Base-by-base conservation (phyloP, 345 rosid species). In the Rhodamnia rubescens region DNA sequence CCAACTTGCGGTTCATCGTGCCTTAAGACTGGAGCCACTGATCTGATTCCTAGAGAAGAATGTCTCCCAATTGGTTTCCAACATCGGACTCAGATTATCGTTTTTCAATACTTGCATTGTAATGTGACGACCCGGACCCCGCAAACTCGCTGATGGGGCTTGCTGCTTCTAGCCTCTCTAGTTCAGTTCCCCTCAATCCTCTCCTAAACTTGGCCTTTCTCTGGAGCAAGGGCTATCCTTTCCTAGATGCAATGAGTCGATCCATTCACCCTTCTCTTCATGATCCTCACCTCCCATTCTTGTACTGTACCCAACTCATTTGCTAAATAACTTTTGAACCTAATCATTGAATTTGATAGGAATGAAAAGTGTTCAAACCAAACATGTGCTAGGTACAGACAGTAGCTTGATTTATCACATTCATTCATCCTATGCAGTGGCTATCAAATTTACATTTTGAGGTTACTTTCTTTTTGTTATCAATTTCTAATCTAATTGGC, bases 201-300 rank as follows among this genome's bases (percentile, higher is more conserved):
- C 42, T 59, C 75, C 9, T 29, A 29, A 64, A 36, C 75, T 32
- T 0, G 75, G 36, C 44, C 44, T 64, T 64, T 64, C 42, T 64
- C 44, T 4, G 24, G 4, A 0, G 3, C 42, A 64, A 15, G 20
- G 36, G 44, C 16, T 32, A 9, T 32, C 47, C 13, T 32, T 0
- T 69, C 47, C 24, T 69, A 16, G 12, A 8, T 2, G 3, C 26
- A 69, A 69, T 18, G 24, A 0, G 24, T 8, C 0, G 5, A 36
- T 4, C 78, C 78, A 36, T 69, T 32, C 78, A 32, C 0, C 13
- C 26, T 69, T 69, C 24, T 32, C 47, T 69, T 8, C 18, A 47
- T 64, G 75, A 64, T 32, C 20, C 4, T 32, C 78, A 32, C 78
- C 78, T 69, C 78, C 78, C 18, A 40, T 36, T 69, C 78, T 32